Conservation (phyloP, 345 rosid genomes). For the Corymbia maculata region DNA sequence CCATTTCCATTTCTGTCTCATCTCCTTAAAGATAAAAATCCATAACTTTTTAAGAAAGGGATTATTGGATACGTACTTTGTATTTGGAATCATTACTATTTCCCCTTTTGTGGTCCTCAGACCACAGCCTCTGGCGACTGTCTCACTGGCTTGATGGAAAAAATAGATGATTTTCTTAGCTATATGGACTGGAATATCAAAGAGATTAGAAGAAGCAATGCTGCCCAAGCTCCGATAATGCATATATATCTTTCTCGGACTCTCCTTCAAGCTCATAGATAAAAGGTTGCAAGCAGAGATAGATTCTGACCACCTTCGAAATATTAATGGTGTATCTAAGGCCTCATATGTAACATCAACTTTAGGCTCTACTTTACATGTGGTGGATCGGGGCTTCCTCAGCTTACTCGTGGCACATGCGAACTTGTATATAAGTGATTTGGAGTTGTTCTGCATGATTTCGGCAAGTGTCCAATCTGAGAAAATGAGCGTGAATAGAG, state of each 20-base stretch:
- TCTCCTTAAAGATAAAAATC: neutral
- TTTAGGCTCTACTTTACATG: rapidly evolving
- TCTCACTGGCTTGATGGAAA: neutral
- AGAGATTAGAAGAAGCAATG: neutral
- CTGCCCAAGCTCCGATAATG: neutral
- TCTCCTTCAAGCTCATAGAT: neutral
- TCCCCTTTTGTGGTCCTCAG: rapidly evolving
- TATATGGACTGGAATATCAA: neutral
- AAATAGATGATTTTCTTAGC: neutral
- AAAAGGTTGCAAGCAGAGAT: neutral
- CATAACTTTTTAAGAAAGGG: neutral
- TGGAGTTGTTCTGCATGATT: rapidly evolving
- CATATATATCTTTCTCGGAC: neutral
- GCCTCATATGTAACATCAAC: rapidly evolving
- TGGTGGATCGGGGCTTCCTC: rapidly evolving
- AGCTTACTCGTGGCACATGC: rapidly evolving
- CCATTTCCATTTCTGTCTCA: neutral
- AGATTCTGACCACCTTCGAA: neutral
- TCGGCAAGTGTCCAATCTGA: rapidly evolving
- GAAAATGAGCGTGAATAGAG: neutral
- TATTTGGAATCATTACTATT: too few relatives aligned
- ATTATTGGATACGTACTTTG: neutral
- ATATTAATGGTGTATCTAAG: neutral
- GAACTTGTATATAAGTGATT: rapidly evolving
- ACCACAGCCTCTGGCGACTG: rapidly evolving